Conservation (phyloP, 108 stramenopile species). For the Schizochytrium sp. region DNA sequence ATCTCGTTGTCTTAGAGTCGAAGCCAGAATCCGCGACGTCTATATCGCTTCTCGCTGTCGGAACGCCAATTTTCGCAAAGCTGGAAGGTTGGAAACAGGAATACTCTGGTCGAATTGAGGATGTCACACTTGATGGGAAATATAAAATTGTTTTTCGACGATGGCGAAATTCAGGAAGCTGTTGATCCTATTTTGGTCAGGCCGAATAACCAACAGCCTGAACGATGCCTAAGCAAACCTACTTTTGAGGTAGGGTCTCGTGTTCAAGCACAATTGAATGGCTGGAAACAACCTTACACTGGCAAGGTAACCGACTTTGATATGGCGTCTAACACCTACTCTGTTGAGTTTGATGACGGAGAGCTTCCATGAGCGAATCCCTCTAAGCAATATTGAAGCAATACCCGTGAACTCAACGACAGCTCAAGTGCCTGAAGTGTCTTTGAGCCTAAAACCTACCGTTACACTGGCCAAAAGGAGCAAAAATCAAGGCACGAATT, state of each 20-base stretch:
- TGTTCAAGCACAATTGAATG: constrained; percentile 24
- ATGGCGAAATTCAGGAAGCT: constrained; percentile 28
- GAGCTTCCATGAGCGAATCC: too few species aligned
- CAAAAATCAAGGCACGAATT: too few species aligned
- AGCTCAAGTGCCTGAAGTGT: too few species aligned
- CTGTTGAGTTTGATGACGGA: too few species aligned
- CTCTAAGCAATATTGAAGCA: too few species aligned
- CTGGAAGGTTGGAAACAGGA: constrained; percentile 23
- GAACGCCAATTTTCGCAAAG: not conserved
- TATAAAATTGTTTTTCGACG: constrained; percentile 27
- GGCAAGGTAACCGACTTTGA: not conserved
- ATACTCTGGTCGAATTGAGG: not conserved
- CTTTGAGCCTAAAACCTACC: too few species aligned
- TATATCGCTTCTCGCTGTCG: not conserved
- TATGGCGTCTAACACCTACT: too few species aligned
- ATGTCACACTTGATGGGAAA: not conserved
- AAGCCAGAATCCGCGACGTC: not conserved
- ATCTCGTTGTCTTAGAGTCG: not conserved
- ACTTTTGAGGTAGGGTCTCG: not conserved
- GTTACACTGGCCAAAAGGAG: too few species aligned
- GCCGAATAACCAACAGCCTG: not conserved
- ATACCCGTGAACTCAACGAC: too few species aligned
- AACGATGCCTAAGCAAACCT: not conserved
- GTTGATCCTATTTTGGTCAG: not conserved
- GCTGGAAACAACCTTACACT: not conserved